Percentiles rank a stretch among this genome's conserved stretches.
Evolutionary conservation across 208 protist species (phyloP).

Genomic region (Strigomonas galati): DNA sequence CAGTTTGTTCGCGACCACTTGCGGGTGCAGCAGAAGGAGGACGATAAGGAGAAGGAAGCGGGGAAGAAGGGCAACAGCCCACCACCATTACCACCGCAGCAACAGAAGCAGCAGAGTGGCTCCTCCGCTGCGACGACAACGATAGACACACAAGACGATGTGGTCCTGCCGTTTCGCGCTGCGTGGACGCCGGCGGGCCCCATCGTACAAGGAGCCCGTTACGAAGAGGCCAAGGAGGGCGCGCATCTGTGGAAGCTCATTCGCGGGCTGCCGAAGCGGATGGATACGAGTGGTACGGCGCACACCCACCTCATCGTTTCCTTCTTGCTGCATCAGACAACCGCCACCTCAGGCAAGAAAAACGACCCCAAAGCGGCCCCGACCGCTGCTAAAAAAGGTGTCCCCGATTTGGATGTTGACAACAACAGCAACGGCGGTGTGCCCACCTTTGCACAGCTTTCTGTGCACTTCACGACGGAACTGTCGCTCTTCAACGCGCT

Average conservation of each 20-base stretch:
- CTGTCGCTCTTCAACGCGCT: slow-evolving; percentile 32
- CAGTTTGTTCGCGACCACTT: slow-evolving; percentile 25
- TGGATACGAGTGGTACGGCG: slow-evolving; percentile 1
- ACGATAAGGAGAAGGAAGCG: not conserved
- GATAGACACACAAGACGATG: slow-evolving; percentile 10
- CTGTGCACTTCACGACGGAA: slow-evolving; percentile 33
- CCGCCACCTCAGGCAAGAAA: not conserved
- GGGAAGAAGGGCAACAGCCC: not conserved
- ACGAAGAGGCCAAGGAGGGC: slow-evolving; percentile 19
- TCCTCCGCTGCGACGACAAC: too few species aligned
- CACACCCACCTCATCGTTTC: slow-evolving; percentile 37
- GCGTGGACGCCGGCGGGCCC: slow-evolving; percentile 51
- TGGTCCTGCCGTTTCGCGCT: slow-evolving; percentile 25
- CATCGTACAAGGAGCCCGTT: slow-evolving; percentile 32
- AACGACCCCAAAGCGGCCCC: not conserved
- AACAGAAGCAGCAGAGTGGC: not conserved
- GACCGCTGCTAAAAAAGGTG: not conserved
- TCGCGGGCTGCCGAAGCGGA: slow-evolving; percentile 13
- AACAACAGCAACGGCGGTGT: too few species aligned
- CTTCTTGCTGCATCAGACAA: slow-evolving; percentile 23
- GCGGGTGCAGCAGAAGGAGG: not conserved
- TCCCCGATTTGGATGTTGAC: not conserved
- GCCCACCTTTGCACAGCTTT: slow-evolving; percentile 5
- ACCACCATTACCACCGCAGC: not conserved
- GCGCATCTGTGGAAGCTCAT: slow-evolving; percentile 23